Percentiles rank a stretch among this genome's conserved stretches.
Conservation (phyloP, 805 yeast species). For the Debaryomyces maramus region DNA sequence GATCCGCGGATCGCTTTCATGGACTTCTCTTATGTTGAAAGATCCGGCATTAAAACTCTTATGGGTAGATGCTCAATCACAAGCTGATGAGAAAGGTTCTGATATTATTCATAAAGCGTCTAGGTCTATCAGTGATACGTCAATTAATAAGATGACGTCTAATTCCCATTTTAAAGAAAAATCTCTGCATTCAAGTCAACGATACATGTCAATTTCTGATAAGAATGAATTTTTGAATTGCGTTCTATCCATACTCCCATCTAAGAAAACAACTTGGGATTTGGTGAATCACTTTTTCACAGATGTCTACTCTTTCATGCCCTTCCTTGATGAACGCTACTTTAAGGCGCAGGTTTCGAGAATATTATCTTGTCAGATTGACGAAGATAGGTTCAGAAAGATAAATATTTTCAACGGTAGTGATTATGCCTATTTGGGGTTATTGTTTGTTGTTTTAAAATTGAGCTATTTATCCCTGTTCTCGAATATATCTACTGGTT, state of each 20-base stretch:
- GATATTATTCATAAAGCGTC: neutral
- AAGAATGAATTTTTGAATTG: neutral
- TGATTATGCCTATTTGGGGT: slow-evolving; percentile 15
- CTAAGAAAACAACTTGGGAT: slow-evolving; percentile 23
- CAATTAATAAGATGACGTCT: too few species aligned
- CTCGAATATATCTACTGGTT: slow-evolving; percentile 9
- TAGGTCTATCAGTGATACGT: neutral
- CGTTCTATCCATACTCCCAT: slow-evolving; percentile 21
- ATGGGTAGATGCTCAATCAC: neutral
- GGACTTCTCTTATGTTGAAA: slow-evolving; percentile 42
- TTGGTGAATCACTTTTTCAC: slow-evolving; percentile 24
- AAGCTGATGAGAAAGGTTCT: neutral
- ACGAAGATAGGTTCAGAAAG: neutral
- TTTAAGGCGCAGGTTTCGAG: slow-evolving; percentile 18
- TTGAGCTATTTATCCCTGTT: slow-evolving; percentile 21
- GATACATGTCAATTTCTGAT: too few species aligned
- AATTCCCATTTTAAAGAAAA: too few species aligned
- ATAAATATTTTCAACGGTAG: neutral
- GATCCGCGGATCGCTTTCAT: slow-evolving; percentile 46
- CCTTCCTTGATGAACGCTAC: slow-evolving; percentile 27
- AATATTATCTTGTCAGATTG: slow-evolving; percentile 9
- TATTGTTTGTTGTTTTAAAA: slow-evolving; percentile 19
- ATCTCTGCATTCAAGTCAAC: neutral
- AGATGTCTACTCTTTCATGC: slow-evolving; percentile 24
- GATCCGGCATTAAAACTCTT: slow-evolving; percentile 21